Evolutionary conservation across 2,329 filamentous ascomycete genomes (phyloP).

Genomic region (Ophiocordyceps camponoti-saundersi): DNA sequence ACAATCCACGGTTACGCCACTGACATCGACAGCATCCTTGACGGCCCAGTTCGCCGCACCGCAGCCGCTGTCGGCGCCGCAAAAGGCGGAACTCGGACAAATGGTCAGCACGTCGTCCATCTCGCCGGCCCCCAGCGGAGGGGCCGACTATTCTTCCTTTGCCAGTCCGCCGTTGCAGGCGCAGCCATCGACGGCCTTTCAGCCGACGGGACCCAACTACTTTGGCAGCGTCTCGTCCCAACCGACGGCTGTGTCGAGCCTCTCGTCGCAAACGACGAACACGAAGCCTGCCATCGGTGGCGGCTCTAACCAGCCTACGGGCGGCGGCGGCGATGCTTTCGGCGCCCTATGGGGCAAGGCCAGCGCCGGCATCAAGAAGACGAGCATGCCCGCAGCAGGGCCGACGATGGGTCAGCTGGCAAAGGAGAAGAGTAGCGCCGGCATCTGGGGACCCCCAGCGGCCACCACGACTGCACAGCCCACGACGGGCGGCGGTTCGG

Average conservation of each 20-base stretch:
- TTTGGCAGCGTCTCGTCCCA: slow-evolving; percentile 61
- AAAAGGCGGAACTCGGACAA: slow-evolving; percentile 64
- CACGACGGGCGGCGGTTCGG: slow-evolving; percentile 16
- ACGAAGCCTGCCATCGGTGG: slow-evolving; percentile 28
- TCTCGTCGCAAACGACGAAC: slow-evolving; percentile 19
- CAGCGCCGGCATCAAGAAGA: slow-evolving; percentile 61
- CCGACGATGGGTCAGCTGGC: slow-evolving; percentile 84
- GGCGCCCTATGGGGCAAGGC: slow-evolving; percentile 70
- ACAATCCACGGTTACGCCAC: slow-evolving; percentile 27
- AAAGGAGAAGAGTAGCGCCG: slow-evolving; percentile 93
- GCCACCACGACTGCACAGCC: slow-evolving; percentile 16
- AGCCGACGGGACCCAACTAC: slow-evolving; percentile 78
- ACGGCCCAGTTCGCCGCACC: slow-evolving; percentile 61
- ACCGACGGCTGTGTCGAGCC: slow-evolving; percentile 4
- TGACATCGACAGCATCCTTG: slow-evolving; percentile 33
- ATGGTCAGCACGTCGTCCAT: slow-evolving; percentile 68
- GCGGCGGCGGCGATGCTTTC: slow-evolving; percentile 62
- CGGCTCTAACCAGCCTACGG: slow-evolving; percentile 29
- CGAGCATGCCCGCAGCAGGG: slow-evolving; percentile 39
- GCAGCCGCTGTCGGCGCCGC: slow-evolving; percentile 67
- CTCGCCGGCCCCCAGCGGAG: slow-evolving; percentile 45
- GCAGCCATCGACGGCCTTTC: slow-evolving; percentile 43
- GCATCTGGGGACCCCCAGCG: slow-evolving; percentile 73
- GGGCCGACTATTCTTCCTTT: slow-evolving; percentile 49
- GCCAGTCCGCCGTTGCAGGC: slow-evolving; percentile 19